Conservation (phyloP, 129 eudicot species). For the Mikania micrantha region DNA sequence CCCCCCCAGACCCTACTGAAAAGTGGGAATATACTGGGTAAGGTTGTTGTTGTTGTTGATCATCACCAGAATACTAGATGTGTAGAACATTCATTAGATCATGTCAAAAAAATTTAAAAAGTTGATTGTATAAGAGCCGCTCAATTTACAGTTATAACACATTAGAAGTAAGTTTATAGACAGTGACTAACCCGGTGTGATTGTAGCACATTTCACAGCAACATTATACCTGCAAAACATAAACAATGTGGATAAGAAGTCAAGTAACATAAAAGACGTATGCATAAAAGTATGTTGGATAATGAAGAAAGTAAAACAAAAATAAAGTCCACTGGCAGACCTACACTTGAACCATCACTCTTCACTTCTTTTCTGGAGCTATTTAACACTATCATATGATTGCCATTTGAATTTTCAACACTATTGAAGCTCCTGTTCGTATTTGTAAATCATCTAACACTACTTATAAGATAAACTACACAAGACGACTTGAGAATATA, state of each 20-base stretch:
- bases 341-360: neutral
- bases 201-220: slow-evolving; percentile 94
- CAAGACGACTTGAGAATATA: neutral
- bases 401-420: neutral
- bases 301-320: neutral
- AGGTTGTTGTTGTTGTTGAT: too few relatives aligned
- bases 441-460: too few relatives aligned
- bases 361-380: neutral
- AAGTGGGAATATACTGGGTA: too few relatives aligned
- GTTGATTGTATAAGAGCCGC: neutral
- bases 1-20: too few relatives aligned
- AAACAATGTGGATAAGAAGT: neutral
- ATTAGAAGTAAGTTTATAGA: neutral
- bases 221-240: slow-evolving; percentile 70
- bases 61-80: neutral
- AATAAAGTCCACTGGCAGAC: neutral
- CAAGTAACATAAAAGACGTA: slow-evolving; percentile 5
- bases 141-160: neutral
- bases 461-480: neutral
- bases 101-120: neutral
- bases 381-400: neutral
- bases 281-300: neutral
- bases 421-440: too few relatives aligned
- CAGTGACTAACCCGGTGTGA: slow-evolving; percentile 74
- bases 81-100: neutral